Evolutionary conservation across 2,329 filamentous ascomycete species (phyloP).

Genomic region (Aureobasidium melanogenum): DNA sequence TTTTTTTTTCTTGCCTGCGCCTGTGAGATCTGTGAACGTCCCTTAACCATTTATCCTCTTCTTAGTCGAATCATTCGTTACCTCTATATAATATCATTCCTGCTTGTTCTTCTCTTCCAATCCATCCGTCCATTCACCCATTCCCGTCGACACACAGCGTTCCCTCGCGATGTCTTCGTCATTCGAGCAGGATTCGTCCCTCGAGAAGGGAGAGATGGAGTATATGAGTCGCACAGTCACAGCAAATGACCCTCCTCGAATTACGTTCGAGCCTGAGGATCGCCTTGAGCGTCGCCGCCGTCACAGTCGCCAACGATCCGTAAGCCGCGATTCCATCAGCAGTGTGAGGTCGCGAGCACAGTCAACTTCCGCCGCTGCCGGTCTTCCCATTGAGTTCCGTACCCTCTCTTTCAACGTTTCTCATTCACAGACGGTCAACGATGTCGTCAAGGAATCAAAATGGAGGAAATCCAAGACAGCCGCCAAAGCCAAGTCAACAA

Average conservation of each 20-base stretch:
- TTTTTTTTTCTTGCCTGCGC: neutral
- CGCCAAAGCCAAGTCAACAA: neutral
- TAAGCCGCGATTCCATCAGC: conserved; percentile 13
- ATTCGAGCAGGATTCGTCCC: neutral
- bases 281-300: conserved; percentile 1
- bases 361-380: conserved; percentile 8
- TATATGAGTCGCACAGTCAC: neutral
- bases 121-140: too few species aligned
- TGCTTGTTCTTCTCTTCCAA: neutral
- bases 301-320: conserved; percentile 6
- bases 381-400: conserved; percentile 18
- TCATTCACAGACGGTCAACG: conserved; percentile 28
- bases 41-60: neutral
- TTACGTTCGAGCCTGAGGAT: conserved; percentile 12
- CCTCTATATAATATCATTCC: neutral
- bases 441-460: conserved; percentile 16
- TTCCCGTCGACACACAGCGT: neutral
- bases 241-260: neutral
- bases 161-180: conserved; percentile 4
- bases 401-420: conserved; percentile 32
- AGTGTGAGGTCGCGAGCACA: conserved; percentile 10
- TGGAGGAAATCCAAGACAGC: neutral
- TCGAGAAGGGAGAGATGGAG: conserved; percentile 3
- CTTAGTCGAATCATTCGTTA: neutral
- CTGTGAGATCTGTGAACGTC: neutral